Evolutionary conservation across 192 early-diverging fungal genomes (phyloP), one percentile per base, ranked within the genome.

Genomic region (Podila epigama): DNA sequence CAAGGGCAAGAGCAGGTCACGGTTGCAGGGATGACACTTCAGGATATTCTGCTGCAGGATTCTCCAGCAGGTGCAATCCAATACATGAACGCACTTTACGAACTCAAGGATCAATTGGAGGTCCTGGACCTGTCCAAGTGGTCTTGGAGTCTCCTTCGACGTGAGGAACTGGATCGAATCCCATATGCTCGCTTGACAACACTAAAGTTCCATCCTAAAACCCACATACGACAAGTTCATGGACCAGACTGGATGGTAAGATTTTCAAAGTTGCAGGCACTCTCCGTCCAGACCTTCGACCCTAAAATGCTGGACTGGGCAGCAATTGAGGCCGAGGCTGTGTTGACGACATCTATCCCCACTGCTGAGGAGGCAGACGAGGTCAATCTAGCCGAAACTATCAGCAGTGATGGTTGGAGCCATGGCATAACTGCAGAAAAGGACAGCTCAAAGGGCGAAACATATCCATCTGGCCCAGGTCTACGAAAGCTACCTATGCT

Each of bases 71-170:
- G 40, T 37, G 52, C 44, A 4, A 3, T 62, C 7, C 58, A 70
- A 32, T 62, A 61, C 32, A 22, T 70, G 68, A 22, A 60, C 22
- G 31, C 60, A 16, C 4, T 70, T 8, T 20, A 55, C 33, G 59
- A 70, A 16, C 48, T 70, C 16, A 15, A 50, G 18, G 60, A 58
- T 9, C 68, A 70, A 52, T 36, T 70, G 7, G 53, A 61, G 60
- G 60, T 60, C 16, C 20, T 70, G 32, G 60, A 70, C 40, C 40
- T 70, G 29, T 70, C 68, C 0, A 40, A 57, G 37, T 70, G 68
- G 68, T 61, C 59, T 15, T 70, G 68, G 68, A 57, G 68, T 16
- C 39, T 36, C 0, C 22, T 70, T 32, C 54, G 51, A 3, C 40
- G 48, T 10, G 51, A 50, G 34, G 60, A 52, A 11, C 28, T 70